Conservation (phyloP, 495 filamentous ascomycete genomes). For the Aspergillus panamensis region DNA sequence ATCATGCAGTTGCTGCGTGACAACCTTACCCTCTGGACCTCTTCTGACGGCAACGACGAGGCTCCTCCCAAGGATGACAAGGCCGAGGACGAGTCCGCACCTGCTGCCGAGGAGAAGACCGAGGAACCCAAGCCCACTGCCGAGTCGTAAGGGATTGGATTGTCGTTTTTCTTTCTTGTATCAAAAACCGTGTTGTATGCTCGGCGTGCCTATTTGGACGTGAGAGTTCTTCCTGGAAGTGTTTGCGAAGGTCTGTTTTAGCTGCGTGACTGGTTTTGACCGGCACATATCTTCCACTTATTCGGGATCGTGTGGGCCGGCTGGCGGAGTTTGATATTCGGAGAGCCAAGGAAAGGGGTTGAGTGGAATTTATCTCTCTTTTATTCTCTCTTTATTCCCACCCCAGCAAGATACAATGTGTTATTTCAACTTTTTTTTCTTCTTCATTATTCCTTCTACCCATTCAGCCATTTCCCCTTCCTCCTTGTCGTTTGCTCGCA, state of each 20-base stretch:
- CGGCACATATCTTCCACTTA: conserved; percentile 41
- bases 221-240: conserved; percentile 41
- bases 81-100: conserved; percentile 53
- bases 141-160: conserved; percentile 34
- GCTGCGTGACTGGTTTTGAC: conserved; percentile 43
- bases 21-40: conserved; percentile 99
- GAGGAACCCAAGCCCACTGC: conserved; percentile 44
- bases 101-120: conserved; percentile 43
- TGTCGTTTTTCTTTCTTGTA: conserved; percentile 25
- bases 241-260: conserved; percentile 42
- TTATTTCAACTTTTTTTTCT: conserved; percentile 34
- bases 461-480: conserved; percentile 14
- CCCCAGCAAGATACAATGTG: conserved; percentile 49
- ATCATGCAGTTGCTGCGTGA: conserved; percentile 99
- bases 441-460: conserved; percentile 17
- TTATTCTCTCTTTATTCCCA: conserved; percentile 48
- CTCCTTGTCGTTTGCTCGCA: conserved; percentile 15
- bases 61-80: conserved; percentile 62
- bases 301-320: conserved; percentile 43
- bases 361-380: conserved; percentile 51
- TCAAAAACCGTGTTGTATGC: conserved; percentile 29
- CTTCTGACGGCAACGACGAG: conserved; percentile 88
- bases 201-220: conserved; percentile 33
- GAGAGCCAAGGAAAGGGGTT: conserved; percentile 46
- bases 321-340: conserved; percentile 53